These are phyloP conservation scores for Exophiala xenobiotica DNA, from an alignment of 2,329 filamentous ascomycete species.

Conservation along the genomic window DNA sequence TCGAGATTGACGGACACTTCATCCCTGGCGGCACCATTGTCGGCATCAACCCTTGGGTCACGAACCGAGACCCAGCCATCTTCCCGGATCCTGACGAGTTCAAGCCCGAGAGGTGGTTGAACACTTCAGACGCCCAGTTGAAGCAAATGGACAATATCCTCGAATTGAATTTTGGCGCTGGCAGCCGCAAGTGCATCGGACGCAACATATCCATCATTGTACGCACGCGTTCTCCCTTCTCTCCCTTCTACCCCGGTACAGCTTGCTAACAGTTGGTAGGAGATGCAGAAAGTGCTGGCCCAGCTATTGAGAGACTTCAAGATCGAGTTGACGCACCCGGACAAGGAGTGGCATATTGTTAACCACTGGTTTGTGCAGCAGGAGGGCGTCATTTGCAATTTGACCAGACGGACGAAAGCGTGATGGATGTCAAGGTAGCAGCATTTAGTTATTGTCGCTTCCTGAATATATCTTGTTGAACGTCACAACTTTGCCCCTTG, in stretches of 20 bases:
- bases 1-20: constrained; percentile 22
- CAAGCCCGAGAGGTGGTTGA: constrained; percentile 35
- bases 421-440: too few species aligned
- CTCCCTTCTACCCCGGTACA: not conserved
- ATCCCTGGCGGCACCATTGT: constrained; percentile 24
- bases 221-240: not conserved
- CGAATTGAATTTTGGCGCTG: constrained; percentile 48
- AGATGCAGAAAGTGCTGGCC: constrained; percentile 31
- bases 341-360: constrained; percentile 27
- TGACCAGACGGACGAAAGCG: constrained; percentile 14
- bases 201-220: constrained; percentile 26
- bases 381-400: constrained; percentile 23
- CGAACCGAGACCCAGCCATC: constrained; percentile 26
- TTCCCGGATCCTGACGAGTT: constrained; percentile 28
- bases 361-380: constrained; percentile 31
- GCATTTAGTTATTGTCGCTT: too few species aligned
- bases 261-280: too few species aligned
- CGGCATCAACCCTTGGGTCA: constrained; percentile 33
- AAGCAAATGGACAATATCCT: constrained; percentile 40
- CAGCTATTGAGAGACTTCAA: constrained; percentile 24
- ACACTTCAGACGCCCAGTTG: constrained; percentile 27
- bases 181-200: constrained; percentile 45
- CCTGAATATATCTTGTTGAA: too few species aligned
- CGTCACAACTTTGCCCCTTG: too few species aligned
- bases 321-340: constrained; percentile 23